Conservation (phyloP, 2,329 filamentous ascomycete genomes). For the Monosporascus ibericus region DNA sequence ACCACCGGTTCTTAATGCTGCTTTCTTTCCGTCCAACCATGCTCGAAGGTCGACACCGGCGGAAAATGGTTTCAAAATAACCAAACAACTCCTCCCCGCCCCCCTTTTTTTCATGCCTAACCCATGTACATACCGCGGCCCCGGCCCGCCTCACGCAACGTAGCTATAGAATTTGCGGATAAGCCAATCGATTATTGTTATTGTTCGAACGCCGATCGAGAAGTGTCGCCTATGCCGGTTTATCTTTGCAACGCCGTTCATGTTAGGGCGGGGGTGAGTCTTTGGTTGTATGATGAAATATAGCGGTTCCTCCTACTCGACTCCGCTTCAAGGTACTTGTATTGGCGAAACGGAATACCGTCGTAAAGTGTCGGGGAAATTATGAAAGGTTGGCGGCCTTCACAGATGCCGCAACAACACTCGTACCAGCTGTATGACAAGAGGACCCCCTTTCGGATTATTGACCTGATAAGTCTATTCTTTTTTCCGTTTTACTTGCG, state of each 20-base stretch:
- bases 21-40: conserved; percentile 6
- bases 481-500: conserved; percentile 35
- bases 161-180: conserved; percentile 17
- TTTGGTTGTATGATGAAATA: conserved; percentile 16
- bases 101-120: conserved; percentile 5
- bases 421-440: not conserved
- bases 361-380: not conserved
- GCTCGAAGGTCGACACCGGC: conserved; percentile 6
- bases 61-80: conserved; percentile 5
- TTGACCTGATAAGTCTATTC: not conserved
- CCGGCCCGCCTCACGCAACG: conserved; percentile 6
- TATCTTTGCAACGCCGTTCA: conserved; percentile 28
- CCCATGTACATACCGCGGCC: conserved; percentile 17
- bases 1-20: conserved; percentile 10
- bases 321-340: conserved; percentile 13
- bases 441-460: not conserved
- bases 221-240: conserved; percentile 26
- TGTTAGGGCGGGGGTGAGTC: conserved; percentile 20
- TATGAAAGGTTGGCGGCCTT: too few relatives aligned
- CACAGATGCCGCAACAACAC: too few relatives aligned
- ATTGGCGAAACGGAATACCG: conserved; percentile 4
- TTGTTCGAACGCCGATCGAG: conserved; percentile 22
- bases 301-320: conserved; percentile 19
- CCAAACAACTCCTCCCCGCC: conserved; percentile 2
- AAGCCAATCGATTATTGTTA: conserved; percentile 21